phyloP scores from a whole-genome alignment of 106 monocot genomes.

The Iris macrosiphon region DNA sequence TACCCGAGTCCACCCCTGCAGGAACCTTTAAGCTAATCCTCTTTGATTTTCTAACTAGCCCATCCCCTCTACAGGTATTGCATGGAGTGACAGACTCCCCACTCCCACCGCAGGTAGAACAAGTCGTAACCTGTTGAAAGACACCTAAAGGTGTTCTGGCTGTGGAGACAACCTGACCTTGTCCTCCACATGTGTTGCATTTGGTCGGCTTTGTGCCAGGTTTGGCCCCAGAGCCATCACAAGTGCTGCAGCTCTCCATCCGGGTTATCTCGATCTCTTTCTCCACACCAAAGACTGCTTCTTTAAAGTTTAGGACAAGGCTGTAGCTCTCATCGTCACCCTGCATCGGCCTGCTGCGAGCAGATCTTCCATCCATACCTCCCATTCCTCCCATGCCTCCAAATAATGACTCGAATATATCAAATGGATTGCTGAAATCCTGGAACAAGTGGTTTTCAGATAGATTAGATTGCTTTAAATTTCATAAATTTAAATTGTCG shows the following conservation, averaged over 20 bases:
- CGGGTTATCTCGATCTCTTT: conserved; percentile 88
- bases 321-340: conserved; percentile 89
- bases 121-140: conserved; percentile 88
- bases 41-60: conserved; percentile 71
- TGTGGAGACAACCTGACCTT: conserved; percentile 77
- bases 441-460: conserved; percentile 9
- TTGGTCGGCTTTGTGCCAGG: conserved; percentile 76
- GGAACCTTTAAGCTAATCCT: conserved; percentile 86
- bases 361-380: conserved; percentile 58
- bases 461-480: not conserved
- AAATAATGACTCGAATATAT: conserved; percentile 81
- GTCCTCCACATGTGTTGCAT: conserved; percentile 84
- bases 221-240: conserved; percentile 86
- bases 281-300: conserved; percentile 88
- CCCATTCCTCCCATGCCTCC: conserved; percentile 88
- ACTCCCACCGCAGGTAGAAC: conserved; percentile 42
- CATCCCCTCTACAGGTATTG: conserved; percentile 69
- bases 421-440: conserved; percentile 92
- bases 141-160: conserved; percentile 82
- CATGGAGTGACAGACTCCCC: conserved; percentile 83
- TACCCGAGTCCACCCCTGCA: conserved; percentile 82
- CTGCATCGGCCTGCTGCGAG: conserved; percentile 76
- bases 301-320: conserved; percentile 75
- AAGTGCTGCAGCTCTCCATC: conserved; percentile 60
- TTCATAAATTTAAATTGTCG: too few species aligned